These are phyloP conservation scores for Rhodotorula babjevae DNA, from an alignment of 768 basidiomycete genomes.

Conservation along the genomic window DNA sequence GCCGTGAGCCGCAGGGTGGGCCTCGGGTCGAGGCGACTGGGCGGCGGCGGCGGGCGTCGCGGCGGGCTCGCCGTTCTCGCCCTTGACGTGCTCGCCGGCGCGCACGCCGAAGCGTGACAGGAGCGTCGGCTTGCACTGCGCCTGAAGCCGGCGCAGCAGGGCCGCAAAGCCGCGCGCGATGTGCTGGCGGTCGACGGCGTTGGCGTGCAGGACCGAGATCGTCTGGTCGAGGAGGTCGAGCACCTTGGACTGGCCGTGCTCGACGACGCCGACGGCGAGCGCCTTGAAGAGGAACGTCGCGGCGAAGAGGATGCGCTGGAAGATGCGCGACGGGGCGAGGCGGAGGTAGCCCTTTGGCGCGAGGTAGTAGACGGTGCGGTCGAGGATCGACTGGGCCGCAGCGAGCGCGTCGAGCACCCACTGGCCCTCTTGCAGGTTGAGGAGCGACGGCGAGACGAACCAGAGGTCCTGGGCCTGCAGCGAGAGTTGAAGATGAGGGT, in stretches of 20 bases:
- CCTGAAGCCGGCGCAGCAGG: constrained; percentile 29
- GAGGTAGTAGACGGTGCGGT: constrained; percentile 32
- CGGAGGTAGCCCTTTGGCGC: constrained; percentile 29
- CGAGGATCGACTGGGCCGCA: constrained; percentile 36
- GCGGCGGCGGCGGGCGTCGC: not conserved
- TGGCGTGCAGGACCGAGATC: constrained; percentile 23
- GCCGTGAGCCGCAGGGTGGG: not conserved
- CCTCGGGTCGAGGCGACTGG: not conserved
- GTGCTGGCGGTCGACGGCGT: constrained; percentile 30
- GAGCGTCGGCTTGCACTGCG: constrained; percentile 34
- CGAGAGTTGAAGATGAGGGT: no score
- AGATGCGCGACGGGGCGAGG: constrained; percentile 28
- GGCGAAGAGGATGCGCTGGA: constrained; percentile 36
- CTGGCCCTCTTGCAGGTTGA: constrained; percentile 37
- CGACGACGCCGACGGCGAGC: constrained; percentile 37
- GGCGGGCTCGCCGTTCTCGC: not conserved
- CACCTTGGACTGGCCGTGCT: constrained; percentile 32
- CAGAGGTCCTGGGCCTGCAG: constrained; percentile 19
- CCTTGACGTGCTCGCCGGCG: not conserved
- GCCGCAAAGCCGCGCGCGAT: constrained; percentile 30
- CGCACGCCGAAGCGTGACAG: constrained; percentile 32
- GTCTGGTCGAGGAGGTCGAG: constrained; percentile 26
- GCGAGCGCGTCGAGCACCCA: constrained; percentile 36
- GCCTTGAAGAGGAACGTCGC: constrained; percentile 37
- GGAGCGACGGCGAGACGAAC: constrained; percentile 34